Percentiles rank a stretch among this genome's conserved stretches.
Conservation (phyloP, 139 green algal species). For the Spirogloea muscicola region DNA sequence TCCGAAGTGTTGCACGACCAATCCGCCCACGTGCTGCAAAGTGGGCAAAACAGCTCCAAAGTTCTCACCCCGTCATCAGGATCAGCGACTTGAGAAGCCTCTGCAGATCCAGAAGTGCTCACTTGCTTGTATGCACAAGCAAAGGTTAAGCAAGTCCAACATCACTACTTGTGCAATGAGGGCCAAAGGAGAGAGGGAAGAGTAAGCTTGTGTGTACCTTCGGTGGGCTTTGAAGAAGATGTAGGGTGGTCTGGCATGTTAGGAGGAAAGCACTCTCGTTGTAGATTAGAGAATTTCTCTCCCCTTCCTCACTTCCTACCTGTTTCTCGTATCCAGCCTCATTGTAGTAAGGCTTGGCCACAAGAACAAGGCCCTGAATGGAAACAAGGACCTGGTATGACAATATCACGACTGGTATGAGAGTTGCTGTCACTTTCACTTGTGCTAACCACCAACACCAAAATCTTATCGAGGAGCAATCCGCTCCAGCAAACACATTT, state of each 20-base stretch:
- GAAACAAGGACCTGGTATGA: constrained; percentile 72
- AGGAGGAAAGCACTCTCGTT: constrained; percentile 55
- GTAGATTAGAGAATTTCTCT: constrained; percentile 52
- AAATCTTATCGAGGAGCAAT: no score
- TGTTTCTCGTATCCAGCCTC: constrained; percentile 50
- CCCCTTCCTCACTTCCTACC: constrained; percentile 37
- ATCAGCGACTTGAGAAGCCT: neutral
- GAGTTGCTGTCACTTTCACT: no score
- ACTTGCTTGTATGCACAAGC: no score
- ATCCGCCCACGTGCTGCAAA: neutral
- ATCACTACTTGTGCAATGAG: neutral
- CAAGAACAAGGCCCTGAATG: constrained; percentile 83
- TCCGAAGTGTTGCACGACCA: neutral
- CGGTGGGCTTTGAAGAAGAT: constrained; percentile 46
- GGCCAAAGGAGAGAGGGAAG: neutral
- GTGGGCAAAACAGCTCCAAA: neutral
- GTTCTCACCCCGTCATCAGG: neutral
- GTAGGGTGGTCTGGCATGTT: constrained; percentile 46
- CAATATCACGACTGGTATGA: neutral
- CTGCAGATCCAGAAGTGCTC: neutral
- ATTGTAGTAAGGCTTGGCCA: constrained; percentile 83
- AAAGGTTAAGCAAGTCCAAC: neutral
- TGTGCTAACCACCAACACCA: no score
- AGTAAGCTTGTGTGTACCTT: neutral
- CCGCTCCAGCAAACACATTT: no score